A percentile compares a stretch with the other conserved stretches of the same genome.
phyloP scores from a whole-genome alignment of 805 yeast species.

The Yarrowia yakushimensis region DNA sequence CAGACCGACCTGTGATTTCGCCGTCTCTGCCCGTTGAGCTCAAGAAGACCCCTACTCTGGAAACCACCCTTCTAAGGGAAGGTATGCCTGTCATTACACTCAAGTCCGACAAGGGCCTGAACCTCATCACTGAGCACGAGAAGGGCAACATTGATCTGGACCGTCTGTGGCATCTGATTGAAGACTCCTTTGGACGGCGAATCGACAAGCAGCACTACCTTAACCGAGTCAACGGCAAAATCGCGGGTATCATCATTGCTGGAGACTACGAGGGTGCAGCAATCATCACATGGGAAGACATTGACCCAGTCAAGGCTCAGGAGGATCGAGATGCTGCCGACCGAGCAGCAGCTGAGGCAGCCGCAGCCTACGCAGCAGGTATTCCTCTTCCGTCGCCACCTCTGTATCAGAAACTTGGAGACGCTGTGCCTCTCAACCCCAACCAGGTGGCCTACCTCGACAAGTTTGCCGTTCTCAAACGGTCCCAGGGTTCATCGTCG shows the following conservation, averaged over 20 bases:
- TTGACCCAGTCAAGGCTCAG: slow-evolving; percentile 36
- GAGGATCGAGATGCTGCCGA: slow-evolving; percentile 11
- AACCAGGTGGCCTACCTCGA: slow-evolving; percentile 71
- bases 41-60: slow-evolving; percentile 54
- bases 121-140: slow-evolving; percentile 41
- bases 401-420: slow-evolving; percentile 15
- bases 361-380: slow-evolving; percentile 10
- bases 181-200: slow-evolving; percentile 71
- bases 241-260: slow-evolving; percentile 77
- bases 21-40: slow-evolving; percentile 78
- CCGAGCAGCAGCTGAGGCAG: slow-evolving; percentile 20
- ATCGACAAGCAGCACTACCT: slow-evolving; percentile 68
- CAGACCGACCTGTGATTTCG: slow-evolving; percentile 87
- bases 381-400: slow-evolving; percentile 15
- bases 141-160: slow-evolving; percentile 50
- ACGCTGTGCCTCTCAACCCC: slow-evolving; percentile 29
- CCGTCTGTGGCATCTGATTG: slow-evolving; percentile 59
- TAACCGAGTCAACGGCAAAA: slow-evolving; percentile 55
- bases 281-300: slow-evolving; percentile 75
- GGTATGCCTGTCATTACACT: slow-evolving; percentile 61
- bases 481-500: slow-evolving; percentile 86
- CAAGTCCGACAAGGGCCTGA: slow-evolving; percentile 41
- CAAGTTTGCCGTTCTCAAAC: slow-evolving; percentile 84
- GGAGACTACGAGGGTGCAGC: slow-evolving; percentile 98
- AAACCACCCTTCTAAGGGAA: slow-evolving; percentile 74